A percentile compares a stretch with the other conserved stretches of the same genome.
Evolutionary conservation across 495 filamentous ascomycete species (phyloP).

Genomic region (Bombardia bombarda): DNA sequence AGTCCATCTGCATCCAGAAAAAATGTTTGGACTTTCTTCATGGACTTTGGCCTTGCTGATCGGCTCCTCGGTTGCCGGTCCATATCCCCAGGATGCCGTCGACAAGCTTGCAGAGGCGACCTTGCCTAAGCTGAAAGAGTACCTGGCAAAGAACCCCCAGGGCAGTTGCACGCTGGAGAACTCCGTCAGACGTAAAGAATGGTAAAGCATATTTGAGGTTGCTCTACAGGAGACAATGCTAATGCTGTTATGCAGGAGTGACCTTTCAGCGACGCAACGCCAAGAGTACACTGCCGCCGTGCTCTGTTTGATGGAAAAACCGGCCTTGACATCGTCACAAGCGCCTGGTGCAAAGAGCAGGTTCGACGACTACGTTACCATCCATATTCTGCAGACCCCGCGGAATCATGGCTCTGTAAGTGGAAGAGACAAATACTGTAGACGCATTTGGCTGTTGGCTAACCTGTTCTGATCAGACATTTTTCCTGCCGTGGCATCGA

Average conservation of each 20-base stretch:
- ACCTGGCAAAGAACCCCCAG: constrained; percentile 18
- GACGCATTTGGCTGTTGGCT: no score
- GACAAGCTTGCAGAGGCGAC: constrained; percentile 8
- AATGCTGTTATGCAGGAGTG: constrained; percentile 30
- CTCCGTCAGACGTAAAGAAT: constrained; percentile 13
- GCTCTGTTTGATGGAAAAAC: constrained; percentile 49
- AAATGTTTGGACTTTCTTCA: background rate
- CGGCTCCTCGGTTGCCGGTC: background rate
- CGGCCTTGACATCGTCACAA: constrained; percentile 29
- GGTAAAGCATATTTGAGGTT: constrained; percentile 3
- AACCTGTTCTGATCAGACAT: no score
- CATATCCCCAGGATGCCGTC: constrained; percentile 13
- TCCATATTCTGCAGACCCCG: constrained; percentile 55
- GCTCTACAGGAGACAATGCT: background rate
- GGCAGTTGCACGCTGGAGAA: constrained; percentile 15
- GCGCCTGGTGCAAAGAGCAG: constrained; percentile 27
- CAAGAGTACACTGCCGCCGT: constrained; percentile 55
- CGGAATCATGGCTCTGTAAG: constrained; percentile 49
- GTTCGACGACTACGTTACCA: constrained; percentile 63
- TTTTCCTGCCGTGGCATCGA: constrained; percentile 64
- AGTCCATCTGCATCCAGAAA: no score
- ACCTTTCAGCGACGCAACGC: constrained; percentile 38
- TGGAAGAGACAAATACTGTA: no score
- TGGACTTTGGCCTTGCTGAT: background rate
- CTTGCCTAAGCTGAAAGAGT: constrained; percentile 14